Evolutionary conservation across 495 filamentous ascomycete species (phyloP).

Genomic region (Xylaria telfairii): DNA sequence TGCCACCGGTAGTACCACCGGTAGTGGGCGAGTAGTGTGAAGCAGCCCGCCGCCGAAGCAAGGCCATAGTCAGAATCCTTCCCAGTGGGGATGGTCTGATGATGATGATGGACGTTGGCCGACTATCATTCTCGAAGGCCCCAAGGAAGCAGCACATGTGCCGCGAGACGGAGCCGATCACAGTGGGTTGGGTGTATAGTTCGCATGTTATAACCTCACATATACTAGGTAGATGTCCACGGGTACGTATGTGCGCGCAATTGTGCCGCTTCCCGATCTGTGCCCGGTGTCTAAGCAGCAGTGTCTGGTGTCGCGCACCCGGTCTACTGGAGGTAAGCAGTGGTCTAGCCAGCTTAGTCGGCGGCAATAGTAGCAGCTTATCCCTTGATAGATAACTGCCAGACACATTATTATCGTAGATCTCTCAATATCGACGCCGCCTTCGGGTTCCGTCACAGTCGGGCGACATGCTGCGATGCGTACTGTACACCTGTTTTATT

Average conservation of each 20-base stretch:
- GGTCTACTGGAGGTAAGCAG: neutral
- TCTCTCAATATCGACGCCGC: slow-evolving; percentile 15
- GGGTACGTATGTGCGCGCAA: neutral
- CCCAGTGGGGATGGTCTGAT: slow-evolving; percentile 10
- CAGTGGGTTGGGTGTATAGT: neutral
- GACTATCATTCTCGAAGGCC: slow-evolving; percentile 6
- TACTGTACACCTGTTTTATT: neutral
- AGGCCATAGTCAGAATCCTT: neutral
- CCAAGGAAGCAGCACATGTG: neutral
- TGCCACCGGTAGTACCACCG: neutral
- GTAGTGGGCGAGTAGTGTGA: slow-evolving; percentile 3
- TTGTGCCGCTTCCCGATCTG: neutral
- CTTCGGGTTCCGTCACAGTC: neutral
- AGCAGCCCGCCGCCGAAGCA: neutral
- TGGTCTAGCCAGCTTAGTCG: neutral
- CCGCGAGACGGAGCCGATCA: neutral
- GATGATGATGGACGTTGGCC: neutral
- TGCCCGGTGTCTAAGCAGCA: neutral
- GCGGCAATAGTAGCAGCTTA: neutral
- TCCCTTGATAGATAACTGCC: neutral
- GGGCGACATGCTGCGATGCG: neutral
- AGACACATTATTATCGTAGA: neutral
- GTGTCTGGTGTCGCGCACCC: neutral
- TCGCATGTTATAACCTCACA: slow-evolving; percentile 15
- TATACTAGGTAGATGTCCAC: too few relatives aligned